phyloP scores from a whole-genome alignment of 352 stramenopile species.

The Nothophytophthora sp. region DNA sequence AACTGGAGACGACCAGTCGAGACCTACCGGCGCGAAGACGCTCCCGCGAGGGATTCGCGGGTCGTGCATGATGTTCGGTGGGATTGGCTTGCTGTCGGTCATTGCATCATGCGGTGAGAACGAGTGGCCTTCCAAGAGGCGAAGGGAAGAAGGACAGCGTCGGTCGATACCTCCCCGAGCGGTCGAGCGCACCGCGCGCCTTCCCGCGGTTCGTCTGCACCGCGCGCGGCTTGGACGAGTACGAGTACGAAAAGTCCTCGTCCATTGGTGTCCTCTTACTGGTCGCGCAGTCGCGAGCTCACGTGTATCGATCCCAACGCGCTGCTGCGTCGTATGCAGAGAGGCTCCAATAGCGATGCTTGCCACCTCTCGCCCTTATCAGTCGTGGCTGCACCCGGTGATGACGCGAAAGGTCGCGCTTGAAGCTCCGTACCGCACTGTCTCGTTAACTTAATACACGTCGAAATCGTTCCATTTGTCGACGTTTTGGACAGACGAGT shows the following conservation, averaged over 20 bases:
- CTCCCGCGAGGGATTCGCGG: constrained; percentile 61
- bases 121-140: not conserved
- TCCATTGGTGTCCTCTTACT: constrained; percentile 16
- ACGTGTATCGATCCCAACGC: constrained; percentile 5
- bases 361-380: not conserved
- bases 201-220: constrained; percentile 72
- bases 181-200: constrained; percentile 25
- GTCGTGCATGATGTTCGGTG: constrained; percentile 82
- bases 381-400: constrained; percentile 14
- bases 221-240: constrained; percentile 69
- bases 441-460: not conserved
- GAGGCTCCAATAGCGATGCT: constrained; percentile 12
- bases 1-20: too few species aligned
- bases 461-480: not conserved
- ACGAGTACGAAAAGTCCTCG: constrained; percentile 77
- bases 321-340: not conserved
- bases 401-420: constrained; percentile 25
- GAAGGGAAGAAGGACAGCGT: not conserved
- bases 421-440: not conserved
- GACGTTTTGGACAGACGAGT: constrained; percentile 4
- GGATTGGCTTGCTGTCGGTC: constrained; percentile 18
- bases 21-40: constrained; percentile 58
- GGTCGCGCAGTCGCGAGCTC: not conserved
- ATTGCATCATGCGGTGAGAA: not conserved
- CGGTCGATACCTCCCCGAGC: not conserved